phyloP scores from a whole-genome alignment of 345 rosid genomes.

The Arabidopsis arenosa region DNA sequence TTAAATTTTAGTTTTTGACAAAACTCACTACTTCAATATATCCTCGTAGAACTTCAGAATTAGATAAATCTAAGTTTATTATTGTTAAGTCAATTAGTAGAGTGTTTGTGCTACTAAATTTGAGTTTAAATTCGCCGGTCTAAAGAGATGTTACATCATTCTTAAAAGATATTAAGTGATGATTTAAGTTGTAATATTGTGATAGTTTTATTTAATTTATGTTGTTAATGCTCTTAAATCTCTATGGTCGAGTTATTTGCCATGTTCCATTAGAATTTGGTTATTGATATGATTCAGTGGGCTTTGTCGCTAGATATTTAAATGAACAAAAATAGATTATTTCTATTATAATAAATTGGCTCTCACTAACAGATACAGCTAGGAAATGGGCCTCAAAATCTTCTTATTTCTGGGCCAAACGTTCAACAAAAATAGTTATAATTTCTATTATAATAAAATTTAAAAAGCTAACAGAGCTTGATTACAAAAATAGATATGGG shows the following conservation, averaged over 20 bases:
- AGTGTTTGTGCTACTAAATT: too few relatives aligned
- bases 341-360: too few relatives aligned
- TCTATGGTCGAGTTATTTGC: neutral
- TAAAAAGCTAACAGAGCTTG: neutral
- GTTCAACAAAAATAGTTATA: neutral
- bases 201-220: neutral
- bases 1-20: neutral
- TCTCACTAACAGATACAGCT: neutral
- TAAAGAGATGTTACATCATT: neutral
- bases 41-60: neutral
- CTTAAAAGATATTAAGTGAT: neutral
- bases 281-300: neutral
- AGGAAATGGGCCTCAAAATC: neutral
- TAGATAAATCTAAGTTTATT: neutral
- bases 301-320: neutral
- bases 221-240: neutral
- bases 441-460: neutral
- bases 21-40: neutral
- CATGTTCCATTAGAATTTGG: neutral
- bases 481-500: neutral
- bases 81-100: neutral
- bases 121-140: neutral
- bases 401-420: neutral
- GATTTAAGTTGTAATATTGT: neutral
- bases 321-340: neutral